Percentiles rank a stretch among this genome's conserved stretches.
Evolutionary conservation across 1,284 basidiomycete species (phyloP).

Genomic region (Sporisorium exsertum): DNA sequence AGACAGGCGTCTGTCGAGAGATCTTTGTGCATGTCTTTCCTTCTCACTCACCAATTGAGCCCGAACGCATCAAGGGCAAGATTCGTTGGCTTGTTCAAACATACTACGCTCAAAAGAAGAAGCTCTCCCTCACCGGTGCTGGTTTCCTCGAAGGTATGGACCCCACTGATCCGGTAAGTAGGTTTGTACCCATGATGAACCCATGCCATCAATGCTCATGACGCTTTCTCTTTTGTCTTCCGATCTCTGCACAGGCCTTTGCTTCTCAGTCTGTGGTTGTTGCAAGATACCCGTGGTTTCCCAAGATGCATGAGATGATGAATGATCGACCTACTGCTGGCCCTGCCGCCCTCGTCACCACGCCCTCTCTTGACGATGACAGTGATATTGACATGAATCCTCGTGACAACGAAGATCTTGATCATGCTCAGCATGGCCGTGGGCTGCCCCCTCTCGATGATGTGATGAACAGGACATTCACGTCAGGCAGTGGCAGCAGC

Average conservation of each 20-base stretch:
- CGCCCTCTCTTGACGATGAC: neutral
- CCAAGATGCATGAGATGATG: slow-evolving; percentile 4
- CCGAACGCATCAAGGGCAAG: neutral
- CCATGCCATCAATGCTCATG: too few species aligned
- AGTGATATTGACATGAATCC: too few species aligned
- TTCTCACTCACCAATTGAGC: too few species aligned
- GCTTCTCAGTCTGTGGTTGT: neutral
- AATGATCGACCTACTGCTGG: neutral
- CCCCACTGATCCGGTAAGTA: neutral
- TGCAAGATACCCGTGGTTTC: neutral
- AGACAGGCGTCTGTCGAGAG: too few species aligned
- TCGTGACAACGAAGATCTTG: too few species aligned
- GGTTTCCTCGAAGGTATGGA: neutral
- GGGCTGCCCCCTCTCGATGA: too few species aligned
- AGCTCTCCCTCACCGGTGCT: neutral
- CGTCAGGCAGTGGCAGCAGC: too few species aligned
- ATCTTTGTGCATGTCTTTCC: too few species aligned
- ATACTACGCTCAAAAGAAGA: neutral
- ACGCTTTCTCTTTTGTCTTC: neutral
- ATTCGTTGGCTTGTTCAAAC: neutral
- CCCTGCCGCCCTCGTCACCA: neutral
- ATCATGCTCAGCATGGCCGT: too few species aligned
- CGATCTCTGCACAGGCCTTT: neutral
- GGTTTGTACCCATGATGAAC: too few species aligned
- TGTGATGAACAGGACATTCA: too few species aligned